Conservation (phyloP, 2,329 filamentous ascomycete species). For the Diaporthe citrichinensis region DNA sequence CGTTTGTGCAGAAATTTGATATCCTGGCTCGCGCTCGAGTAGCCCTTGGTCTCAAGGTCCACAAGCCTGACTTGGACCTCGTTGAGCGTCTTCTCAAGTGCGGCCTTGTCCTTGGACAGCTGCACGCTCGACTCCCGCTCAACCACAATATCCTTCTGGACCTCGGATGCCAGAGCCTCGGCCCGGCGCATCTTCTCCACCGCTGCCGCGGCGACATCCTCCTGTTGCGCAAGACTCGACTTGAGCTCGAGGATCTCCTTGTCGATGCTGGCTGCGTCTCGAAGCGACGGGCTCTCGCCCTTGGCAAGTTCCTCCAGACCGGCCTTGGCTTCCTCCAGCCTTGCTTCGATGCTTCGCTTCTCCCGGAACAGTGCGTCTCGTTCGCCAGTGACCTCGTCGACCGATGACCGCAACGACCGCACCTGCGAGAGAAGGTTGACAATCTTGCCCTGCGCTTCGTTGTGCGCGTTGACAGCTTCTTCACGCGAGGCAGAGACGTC, state of each 20-base stretch:
- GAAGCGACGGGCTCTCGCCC: conserved; percentile 88
- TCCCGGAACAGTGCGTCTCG: conserved; percentile 88
- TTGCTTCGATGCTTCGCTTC: conserved; percentile 89
- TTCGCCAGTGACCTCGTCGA: conserved; percentile 89
- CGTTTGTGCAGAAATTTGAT: conserved; percentile 94
- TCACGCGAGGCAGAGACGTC: conserved; percentile 93
- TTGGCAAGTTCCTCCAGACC: conserved; percentile 89
- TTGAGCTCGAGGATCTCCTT: conserved; percentile 92
- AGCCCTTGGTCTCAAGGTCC: conserved; percentile 96
- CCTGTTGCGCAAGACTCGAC: conserved; percentile 88
- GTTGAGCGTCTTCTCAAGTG: conserved; percentile 89
- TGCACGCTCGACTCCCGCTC: conserved; percentile 87
- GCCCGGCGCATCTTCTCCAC: conserved; percentile 98
- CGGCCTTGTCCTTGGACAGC: conserved; percentile 90
- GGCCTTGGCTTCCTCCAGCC: conserved; percentile 88
- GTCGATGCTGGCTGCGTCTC: conserved; percentile 90
- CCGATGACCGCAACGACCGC: conserved; percentile 82
- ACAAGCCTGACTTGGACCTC: conserved; percentile 92
- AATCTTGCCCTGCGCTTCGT: conserved; percentile 94
- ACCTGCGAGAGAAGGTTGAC: conserved; percentile 93
- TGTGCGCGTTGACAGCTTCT: conserved; percentile 92
- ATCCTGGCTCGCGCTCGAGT: conserved; percentile 93
- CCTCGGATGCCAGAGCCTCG: conserved; percentile 87
- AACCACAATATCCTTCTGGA: conserved; percentile 90
- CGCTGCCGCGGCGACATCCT: conserved; percentile 91